Percentiles rank a stretch among this genome's conserved stretches.
Evolutionary conservation across 257 asterid species (phyloP).

Genomic region (Gentiana dahurica): DNA sequence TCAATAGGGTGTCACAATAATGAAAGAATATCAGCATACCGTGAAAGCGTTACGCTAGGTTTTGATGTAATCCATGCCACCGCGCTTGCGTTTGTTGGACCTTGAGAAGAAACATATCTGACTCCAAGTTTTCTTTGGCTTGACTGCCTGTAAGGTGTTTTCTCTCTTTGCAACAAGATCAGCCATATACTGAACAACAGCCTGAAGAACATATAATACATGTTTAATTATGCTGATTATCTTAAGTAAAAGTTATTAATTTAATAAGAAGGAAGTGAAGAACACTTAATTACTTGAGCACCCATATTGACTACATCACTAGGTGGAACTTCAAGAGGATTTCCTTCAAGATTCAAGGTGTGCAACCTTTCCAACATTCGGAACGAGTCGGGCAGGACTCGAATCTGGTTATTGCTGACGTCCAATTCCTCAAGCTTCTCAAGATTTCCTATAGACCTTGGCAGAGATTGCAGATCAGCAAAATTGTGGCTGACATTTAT

Average conservation of each 20-base stretch:
- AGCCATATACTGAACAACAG: conserved; percentile 68
- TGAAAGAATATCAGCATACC: too few relatives aligned
- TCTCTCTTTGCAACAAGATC: conserved; percentile 60
- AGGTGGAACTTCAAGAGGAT: conserved; percentile 70
- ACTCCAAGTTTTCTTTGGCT: conserved; percentile 70
- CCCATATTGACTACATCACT: conserved; percentile 43
- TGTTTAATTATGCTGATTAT: conserved; percentile 4
- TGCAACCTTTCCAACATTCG: conserved; percentile 57
- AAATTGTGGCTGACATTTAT: conserved; percentile 85
- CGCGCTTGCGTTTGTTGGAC: conserved; percentile 80
- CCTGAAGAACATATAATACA: conserved; percentile 31
- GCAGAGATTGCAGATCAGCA: conserved; percentile 62
- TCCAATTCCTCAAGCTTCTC: conserved; percentile 78
- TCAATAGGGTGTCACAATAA: too few relatives aligned
- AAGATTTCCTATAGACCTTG: conserved; percentile 81
- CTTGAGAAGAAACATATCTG: conserved; percentile 49
- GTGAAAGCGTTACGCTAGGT: conserved; percentile 8
- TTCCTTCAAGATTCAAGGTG: conserved; percentile 58
- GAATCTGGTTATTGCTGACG: conserved; percentile 79
- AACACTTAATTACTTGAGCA: conserved; percentile 29
- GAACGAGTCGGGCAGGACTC: conserved; percentile 70
- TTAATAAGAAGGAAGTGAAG: too few relatives aligned
- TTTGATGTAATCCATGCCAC: conserved; percentile 30
- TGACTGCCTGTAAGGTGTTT: conserved; percentile 29
- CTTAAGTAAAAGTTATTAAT: too few relatives aligned